A percentile compares a stretch with the other conserved stretches of the same genome.
These are phyloP conservation scores for Lentinula raphanica DNA, from an alignment of 768 basidiomycete genomes.

Conservation along the genomic window DNA sequence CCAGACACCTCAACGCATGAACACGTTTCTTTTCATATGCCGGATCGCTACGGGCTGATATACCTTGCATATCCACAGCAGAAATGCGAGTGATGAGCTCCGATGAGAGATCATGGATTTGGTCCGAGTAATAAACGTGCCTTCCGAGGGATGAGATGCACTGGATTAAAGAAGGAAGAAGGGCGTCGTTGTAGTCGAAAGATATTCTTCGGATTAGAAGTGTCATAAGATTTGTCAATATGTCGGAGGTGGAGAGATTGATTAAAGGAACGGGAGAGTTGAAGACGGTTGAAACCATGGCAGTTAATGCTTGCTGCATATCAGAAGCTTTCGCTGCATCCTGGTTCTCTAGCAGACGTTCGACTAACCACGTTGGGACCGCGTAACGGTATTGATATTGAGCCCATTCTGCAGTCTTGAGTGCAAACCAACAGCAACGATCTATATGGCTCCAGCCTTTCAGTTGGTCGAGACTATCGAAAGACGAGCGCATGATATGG, in stretches of 20 bases:
- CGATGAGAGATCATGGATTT: conserved; percentile 86
- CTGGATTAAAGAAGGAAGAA: conserved; percentile 64
- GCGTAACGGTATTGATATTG: conserved; percentile 93
- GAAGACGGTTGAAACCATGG: conserved; percentile 82
- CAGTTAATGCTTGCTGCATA: conserved; percentile 57
- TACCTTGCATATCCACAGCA: conserved; percentile 61
- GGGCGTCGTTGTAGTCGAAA: conserved; percentile 54
- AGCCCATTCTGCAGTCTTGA: conserved; percentile 77
- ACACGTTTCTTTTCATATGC: conserved; percentile 37
- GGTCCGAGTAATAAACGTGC: conserved; percentile 94
- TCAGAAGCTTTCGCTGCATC: conserved; percentile 42
- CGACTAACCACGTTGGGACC: conserved; percentile 80
- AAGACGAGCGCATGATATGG: conserved; percentile 64
- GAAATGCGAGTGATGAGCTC: conserved; percentile 76
- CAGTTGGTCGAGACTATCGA: conserved; percentile 59
- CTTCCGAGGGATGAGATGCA: conserved; percentile 82
- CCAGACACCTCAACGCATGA: conserved; percentile 63
- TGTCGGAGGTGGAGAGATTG: conserved; percentile 87
- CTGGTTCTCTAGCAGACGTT: conserved; percentile 62
- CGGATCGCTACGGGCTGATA: conserved; percentile 33
- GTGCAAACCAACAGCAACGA: conserved; percentile 80
- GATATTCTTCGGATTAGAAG: conserved; percentile 68
- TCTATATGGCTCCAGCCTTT: conserved; percentile 61
- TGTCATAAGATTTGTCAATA: conserved; percentile 71
- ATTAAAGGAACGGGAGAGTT: conserved; percentile 77